phyloP scores from a whole-genome alignment of 139 green algal genomes.

The Pleodorina starrii region DNA sequence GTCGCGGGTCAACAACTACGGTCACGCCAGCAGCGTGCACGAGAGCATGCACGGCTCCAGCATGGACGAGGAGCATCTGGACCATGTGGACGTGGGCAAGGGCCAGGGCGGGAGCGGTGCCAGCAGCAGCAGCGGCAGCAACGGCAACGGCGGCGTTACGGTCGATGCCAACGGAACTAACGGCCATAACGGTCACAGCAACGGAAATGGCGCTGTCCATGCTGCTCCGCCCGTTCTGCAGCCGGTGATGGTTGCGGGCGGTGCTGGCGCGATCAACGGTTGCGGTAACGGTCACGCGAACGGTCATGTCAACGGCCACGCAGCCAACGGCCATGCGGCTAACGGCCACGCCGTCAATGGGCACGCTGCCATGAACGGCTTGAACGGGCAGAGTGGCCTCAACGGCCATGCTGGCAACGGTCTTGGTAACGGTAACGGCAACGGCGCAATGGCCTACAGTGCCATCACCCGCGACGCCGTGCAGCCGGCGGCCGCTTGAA shows the following conservation, averaged over 20 bases:
- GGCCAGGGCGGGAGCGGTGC: not conserved
- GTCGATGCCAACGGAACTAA: not conserved
- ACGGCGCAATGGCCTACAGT: not conserved
- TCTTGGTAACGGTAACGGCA: not conserved
- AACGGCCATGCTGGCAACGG: not conserved
- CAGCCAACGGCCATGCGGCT: not conserved
- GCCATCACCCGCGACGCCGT: not conserved
- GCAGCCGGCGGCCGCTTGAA: not conserved
- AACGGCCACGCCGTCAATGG: not conserved
- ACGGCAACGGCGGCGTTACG: not conserved
- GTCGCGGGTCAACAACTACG: conserved; percentile 32
- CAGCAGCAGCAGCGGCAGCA: not conserved
- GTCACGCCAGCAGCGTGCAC: conserved; percentile 40
- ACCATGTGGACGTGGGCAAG: not conserved
- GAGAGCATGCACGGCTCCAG: not conserved
- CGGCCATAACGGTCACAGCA: not conserved
- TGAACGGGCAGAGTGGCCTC: not conserved
- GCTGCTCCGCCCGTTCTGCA: not conserved
- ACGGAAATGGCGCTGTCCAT: not conserved
- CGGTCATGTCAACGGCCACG: conserved; percentile 1
- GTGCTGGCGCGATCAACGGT: not conserved
- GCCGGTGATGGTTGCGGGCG: not conserved
- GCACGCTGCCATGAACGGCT: not conserved
- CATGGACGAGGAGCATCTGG: not conserved
- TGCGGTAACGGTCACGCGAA: conserved; percentile 1